These are phyloP conservation scores for Rhododendron henanense DNA, from an alignment of 148 eudicot species.

Conservation along the genomic window DNA sequence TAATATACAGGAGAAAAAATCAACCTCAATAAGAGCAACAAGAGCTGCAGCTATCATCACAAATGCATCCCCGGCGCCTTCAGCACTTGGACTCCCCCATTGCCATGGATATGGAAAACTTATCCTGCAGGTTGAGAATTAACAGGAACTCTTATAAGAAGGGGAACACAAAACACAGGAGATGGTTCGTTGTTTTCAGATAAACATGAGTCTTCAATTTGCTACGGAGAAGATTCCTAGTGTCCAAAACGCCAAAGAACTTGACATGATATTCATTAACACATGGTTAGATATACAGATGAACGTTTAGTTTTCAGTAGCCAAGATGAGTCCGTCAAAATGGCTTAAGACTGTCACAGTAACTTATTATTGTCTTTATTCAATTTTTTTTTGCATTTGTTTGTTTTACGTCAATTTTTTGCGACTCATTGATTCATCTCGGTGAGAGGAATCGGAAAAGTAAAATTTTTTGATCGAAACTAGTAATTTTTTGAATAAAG, in stretches of 20 bases:
- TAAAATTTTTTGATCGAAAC: too few relatives aligned
- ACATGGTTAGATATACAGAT: neutral
- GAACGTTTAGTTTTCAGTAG: neutral
- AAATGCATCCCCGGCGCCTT: slow-evolving; percentile 51
- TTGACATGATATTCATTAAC: neutral
- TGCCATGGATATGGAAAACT: slow-evolving; percentile 88
- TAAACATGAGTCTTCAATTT: neutral
- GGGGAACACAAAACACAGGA: neutral
- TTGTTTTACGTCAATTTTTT: too few relatives aligned
- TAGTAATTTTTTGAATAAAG: too few relatives aligned
- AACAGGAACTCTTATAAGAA: neutral
- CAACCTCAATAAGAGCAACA: slow-evolving; percentile 79
- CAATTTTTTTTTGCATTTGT: too few relatives aligned
- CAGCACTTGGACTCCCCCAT: slow-evolving; percentile 75
- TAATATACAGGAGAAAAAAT: neutral
- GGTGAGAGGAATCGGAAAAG: too few relatives aligned
- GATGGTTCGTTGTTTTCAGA: neutral
- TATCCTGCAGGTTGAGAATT: slow-evolving; percentile 52
- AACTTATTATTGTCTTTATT: neutral
- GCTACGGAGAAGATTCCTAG: neutral
- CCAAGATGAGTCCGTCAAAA: neutral
- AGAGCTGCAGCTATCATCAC: slow-evolving; percentile 81
- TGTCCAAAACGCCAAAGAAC: neutral
- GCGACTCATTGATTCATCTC: too few relatives aligned
- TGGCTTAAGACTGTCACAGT: neutral